Evolutionary conservation across 306 rosid species (phyloP).

Genomic region (Alnus rubra): DNA sequence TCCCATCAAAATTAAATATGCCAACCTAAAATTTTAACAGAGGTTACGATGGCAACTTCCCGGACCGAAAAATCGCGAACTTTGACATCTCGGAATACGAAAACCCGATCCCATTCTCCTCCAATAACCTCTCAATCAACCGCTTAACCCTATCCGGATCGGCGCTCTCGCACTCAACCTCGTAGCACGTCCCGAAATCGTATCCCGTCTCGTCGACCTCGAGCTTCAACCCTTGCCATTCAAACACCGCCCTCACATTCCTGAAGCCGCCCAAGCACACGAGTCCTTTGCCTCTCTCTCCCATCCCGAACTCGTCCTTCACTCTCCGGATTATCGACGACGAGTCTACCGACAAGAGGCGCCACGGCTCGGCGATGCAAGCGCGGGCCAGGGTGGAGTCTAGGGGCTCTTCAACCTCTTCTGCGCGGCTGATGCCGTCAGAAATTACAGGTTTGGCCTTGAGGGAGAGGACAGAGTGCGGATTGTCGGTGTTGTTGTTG

Average conservation of each 20-base stretch:
- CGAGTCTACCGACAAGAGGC: conserved; percentile 28
- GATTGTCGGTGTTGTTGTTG: background rate
- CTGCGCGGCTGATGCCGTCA: conserved; percentile 47
- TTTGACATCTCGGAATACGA: conserved; percentile 44
- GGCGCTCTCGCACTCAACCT: conserved; percentile 58
- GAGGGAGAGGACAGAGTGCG: conserved; percentile 43
- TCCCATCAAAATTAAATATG: too few species aligned
- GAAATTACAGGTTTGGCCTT: conserved; percentile 52
- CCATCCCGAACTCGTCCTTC: conserved; percentile 37
- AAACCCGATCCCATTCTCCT: conserved; percentile 43
- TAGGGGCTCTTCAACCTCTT: conserved; percentile 55
- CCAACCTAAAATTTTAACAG: too few species aligned
- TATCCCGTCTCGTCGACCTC: conserved; percentile 57
- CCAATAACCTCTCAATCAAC: conserved; percentile 39
- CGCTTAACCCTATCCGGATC: conserved; percentile 45
- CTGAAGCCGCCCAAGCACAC: conserved; percentile 64
- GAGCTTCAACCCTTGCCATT: conserved; percentile 57
- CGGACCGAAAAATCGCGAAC: conserved; percentile 42
- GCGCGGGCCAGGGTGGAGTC: conserved; percentile 48
- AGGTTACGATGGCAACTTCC: conserved; percentile 41
- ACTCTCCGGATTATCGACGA: conserved; percentile 40
- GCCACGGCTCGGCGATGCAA: conserved; percentile 60
- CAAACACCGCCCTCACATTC: conserved; percentile 52
- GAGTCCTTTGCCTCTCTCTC: conserved; percentile 24
- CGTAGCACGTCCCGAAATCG: conserved; percentile 62